Evolutionary conservation across 805 yeast species (phyloP).

Genomic region (Candida tallmaniae): DNA sequence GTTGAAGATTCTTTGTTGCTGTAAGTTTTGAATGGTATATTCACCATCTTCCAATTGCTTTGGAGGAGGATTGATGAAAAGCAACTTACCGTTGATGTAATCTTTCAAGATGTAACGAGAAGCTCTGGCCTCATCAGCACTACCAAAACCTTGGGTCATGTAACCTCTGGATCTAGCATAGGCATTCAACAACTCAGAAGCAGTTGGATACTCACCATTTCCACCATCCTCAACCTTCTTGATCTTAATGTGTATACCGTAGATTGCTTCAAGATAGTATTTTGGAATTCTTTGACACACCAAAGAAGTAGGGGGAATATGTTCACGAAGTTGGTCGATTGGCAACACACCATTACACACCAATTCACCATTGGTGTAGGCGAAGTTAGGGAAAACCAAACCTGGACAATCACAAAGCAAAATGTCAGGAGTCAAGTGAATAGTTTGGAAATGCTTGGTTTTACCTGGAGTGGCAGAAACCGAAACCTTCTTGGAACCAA

Average conservation of each 20-base stretch:
- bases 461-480: constrained; percentile 99
- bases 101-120: constrained; percentile 90
- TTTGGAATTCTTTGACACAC: constrained; percentile 89
- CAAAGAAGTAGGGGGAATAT: constrained; percentile 80
- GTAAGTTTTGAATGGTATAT: constrained; percentile 47
- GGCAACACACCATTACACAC: constrained; percentile 99
- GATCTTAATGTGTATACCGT: constrained; percentile 85
- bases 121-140: constrained; percentile 95
- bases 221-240: constrained; percentile 84
- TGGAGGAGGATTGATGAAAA: constrained; percentile 89
- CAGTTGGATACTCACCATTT: constrained; percentile 72
- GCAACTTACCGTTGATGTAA: constrained; percentile 86
- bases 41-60: constrained; percentile 48
- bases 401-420: constrained; percentile 98
- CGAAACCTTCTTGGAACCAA: constrained; percentile 96
- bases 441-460: constrained; percentile 98
- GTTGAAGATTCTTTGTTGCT: constrained; percentile 54
- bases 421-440: constrained; percentile 74
- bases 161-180: constrained; percentile 96
- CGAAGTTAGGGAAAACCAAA: constrained; percentile 96
- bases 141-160: constrained; percentile 95
- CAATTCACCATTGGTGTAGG: constrained; percentile 91
- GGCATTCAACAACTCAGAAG: constrained; percentile 82
- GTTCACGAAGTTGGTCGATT: constrained; percentile 92
- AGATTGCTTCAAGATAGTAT: constrained; percentile 80